Percentiles rank a stretch among this genome's conserved stretches.
These are phyloP conservation scores for Lagenidium sp. DNA, from an alignment of 352 stramenopile genomes.

Conservation along the genomic window DNA sequence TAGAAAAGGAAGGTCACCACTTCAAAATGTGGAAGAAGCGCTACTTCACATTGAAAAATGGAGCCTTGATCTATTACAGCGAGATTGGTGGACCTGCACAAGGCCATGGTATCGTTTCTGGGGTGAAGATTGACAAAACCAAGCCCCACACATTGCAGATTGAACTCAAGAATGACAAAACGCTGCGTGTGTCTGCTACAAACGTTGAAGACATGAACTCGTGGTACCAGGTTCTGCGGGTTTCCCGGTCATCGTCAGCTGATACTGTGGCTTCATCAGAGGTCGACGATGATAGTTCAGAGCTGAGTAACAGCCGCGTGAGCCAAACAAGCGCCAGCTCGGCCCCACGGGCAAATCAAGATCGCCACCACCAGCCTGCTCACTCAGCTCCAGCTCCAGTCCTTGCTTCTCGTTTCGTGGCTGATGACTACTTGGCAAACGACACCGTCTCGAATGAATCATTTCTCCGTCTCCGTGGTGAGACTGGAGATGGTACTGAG, in stretches of 20 bases:
- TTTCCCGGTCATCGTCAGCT: neutral
- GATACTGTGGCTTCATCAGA: neutral
- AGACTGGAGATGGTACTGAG: constrained; percentile 21
- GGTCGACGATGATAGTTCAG: neutral
- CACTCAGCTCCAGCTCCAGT: neutral
- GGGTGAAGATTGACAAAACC: constrained; percentile 27
- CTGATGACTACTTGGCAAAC: constrained; percentile 53
- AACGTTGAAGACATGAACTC: constrained; percentile 25
- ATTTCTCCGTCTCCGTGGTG: constrained; percentile 37
- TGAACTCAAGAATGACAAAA: constrained; percentile 18
- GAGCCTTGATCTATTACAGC: constrained; percentile 63
- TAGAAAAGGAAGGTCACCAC: constrained; percentile 63
- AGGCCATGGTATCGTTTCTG: constrained; percentile 45
- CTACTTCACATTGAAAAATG: constrained; percentile 68
- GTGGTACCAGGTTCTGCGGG: constrained; percentile 35
- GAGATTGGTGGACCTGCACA: constrained; percentile 46
- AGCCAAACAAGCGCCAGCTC: neutral
- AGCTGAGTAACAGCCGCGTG: neutral
- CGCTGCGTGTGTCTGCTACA: constrained; percentile 23
- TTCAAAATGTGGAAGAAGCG: constrained; percentile 76
- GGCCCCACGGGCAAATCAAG: too few relatives aligned
- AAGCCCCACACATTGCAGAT: constrained; percentile 48
- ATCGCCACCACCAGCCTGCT: neutral
- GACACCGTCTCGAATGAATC: constrained; percentile 72
- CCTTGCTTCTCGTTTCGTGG: constrained; percentile 26